Evolutionary conservation across 345 rosid species (phyloP).

Genomic region (Citrus cavaleriei): DNA sequence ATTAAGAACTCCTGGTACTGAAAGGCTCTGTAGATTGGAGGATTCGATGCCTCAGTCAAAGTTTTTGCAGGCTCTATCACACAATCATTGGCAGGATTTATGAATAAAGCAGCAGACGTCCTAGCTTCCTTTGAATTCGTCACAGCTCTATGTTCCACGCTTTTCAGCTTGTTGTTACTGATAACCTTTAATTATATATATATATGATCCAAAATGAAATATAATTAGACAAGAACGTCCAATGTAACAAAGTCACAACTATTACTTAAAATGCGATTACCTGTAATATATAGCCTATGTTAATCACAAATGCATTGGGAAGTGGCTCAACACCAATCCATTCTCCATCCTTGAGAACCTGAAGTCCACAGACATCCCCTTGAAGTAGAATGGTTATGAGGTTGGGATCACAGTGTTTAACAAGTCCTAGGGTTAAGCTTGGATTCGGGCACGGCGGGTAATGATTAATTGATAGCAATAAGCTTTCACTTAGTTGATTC

Average conservation of each 20-base stretch:
- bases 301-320: constrained; percentile 32
- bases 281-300: constrained; percentile 21
- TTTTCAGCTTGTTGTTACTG: constrained; percentile 29
- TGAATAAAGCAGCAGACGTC: constrained; percentile 23
- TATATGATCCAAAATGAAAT: background rate
- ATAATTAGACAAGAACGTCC: background rate
- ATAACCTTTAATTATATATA: constrained; percentile 8
- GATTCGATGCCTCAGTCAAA: constrained; percentile 2
- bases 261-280: background rate
- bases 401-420: constrained; percentile 26
- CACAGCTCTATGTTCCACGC: constrained; percentile 32
- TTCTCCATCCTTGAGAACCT: constrained; percentile 27
- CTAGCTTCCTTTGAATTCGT: constrained; percentile 24
- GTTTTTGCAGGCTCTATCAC: constrained; percentile 20
- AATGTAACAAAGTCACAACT: background rate
- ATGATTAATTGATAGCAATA: constrained; percentile 20
- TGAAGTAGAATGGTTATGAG: constrained; percentile 31
- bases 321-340: constrained; percentile 35
- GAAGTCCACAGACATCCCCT: constrained; percentile 33
- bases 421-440: constrained; percentile 32
- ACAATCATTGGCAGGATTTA: constrained; percentile 11
- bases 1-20: constrained; percentile 8
- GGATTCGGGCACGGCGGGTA: constrained; percentile 42
- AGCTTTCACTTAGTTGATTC: constrained; percentile 5
- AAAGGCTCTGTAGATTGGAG: constrained; percentile 13